phyloP scores from a whole-genome alignment of 768 basidiomycete genomes.

The Rossbeevera mucosa region DNA sequence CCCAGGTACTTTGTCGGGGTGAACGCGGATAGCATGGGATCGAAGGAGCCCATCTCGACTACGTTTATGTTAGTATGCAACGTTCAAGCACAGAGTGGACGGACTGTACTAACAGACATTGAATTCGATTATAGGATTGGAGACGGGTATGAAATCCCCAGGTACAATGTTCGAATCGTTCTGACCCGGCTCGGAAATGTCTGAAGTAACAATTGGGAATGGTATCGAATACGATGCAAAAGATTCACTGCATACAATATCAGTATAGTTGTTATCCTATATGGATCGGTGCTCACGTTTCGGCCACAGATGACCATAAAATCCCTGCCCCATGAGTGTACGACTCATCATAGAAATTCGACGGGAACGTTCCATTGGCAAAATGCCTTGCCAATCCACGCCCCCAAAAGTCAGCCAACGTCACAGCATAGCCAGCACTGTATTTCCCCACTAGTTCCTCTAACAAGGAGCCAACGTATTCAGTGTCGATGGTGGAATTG shows the following conservation, averaged over 20 bases:
- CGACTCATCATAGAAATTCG: constrained; percentile 28
- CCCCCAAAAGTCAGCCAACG: constrained; percentile 27
- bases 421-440: constrained; percentile 27
- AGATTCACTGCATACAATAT: constrained; percentile 21
- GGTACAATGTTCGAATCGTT: constrained; percentile 18
- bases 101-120: constrained; percentile 28
- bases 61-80: background rate
- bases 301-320: constrained; percentile 31
- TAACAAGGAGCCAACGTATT: constrained; percentile 17
- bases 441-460: constrained; percentile 31
- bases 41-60: constrained; percentile 42
- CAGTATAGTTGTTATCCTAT: background rate
- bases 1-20: constrained; percentile 44
- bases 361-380: constrained; percentile 32
- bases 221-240: constrained; percentile 36
- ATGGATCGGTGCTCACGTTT: constrained; percentile 25
- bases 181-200: constrained; percentile 23
- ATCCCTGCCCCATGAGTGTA: constrained; percentile 33
- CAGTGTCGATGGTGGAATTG: constrained; percentile 9
- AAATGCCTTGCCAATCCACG: constrained; percentile 36
- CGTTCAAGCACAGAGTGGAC: background rate
- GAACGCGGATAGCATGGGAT: constrained; percentile 43
- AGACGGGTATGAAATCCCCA: constrained; percentile 26
- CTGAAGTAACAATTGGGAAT: constrained; percentile 36
- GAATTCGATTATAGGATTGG: constrained; percentile 34